Percentiles rank a stretch among this genome's conserved stretches.
These are phyloP conservation scores for Aspergillus floridensis DNA, from an alignment of 2,329 filamentous ascomycete species.

Conservation along the genomic window DNA sequence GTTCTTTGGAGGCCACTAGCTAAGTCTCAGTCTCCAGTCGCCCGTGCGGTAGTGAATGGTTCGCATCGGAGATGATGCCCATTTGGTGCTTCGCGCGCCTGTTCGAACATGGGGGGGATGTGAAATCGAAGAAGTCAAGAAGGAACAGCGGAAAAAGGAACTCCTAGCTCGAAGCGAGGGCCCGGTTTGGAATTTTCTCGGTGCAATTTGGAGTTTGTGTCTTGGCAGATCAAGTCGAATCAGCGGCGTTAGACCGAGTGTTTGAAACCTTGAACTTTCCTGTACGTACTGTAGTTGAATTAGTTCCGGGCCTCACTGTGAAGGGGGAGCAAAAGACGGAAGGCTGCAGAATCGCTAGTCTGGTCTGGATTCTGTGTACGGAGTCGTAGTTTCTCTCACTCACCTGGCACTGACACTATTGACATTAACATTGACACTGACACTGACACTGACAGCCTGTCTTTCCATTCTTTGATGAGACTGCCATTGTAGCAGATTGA, in stretches of 20 bases:
- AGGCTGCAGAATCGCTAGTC: background rate
- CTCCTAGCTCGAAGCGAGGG: background rate
- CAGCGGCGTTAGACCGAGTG: background rate
- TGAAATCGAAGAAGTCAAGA: background rate
- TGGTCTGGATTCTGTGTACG: no score
- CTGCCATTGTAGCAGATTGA: background rate
- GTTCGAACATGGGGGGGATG: background rate
- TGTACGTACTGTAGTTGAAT: no score
- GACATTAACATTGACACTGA: background rate
- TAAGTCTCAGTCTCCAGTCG: background rate
- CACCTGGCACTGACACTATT: background rate
- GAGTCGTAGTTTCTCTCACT: background rate
- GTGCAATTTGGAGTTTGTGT: background rate
- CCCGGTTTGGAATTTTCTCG: no score
- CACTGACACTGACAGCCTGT: background rate
- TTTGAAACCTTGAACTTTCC: background rate
- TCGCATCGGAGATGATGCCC: conserved; percentile 3
- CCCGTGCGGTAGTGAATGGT: background rate
- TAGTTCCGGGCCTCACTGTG: background rate
- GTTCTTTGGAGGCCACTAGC: background rate
- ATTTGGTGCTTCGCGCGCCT: background rate
- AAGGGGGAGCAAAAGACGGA: background rate
- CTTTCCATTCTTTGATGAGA: background rate
- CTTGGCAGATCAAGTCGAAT: background rate
- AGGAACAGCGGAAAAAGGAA: background rate